Evolutionary conservation across 306 rosid genomes (phyloP), one percentile per base, ranked within the genome.

Genomic region (Purshia tridentata): DNA sequence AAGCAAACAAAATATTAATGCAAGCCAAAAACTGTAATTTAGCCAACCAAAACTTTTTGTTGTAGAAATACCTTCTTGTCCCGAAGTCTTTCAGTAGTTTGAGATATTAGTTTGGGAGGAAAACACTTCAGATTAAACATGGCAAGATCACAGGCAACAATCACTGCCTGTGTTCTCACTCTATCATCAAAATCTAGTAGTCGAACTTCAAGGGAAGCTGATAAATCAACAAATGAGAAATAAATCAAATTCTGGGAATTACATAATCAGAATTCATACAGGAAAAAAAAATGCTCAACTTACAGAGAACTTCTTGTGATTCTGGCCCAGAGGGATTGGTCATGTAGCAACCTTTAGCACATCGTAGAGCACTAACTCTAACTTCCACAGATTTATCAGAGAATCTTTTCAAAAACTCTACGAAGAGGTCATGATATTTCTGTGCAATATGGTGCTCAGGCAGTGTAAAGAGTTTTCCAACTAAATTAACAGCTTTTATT

Each of bases 331-430:
- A 73, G 12, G 92, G 89, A 81, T 81, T 88, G 18, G 83, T 84
- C 71, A 57, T 37, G 80, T 86, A 91, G 73, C 90, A 77, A 74
- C 81, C 76, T 83, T 83, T 88, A 59, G 92, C 92, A 67, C 97
- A 91, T 64, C 86, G 91, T 66, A 94, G 83, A 72, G 98, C 96
- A 72, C 84, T 79, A 69, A 86, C 78, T 85, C 97, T 86, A 70
- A 94, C 97, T 75, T 94, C 98, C 73, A 75, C 89, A 84, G 97
- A 89, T 74, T 81, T 91, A 81, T 94, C 98, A 57, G 87, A 88
- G 79, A 94, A 94, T 78, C 97, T 91, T 79, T 84, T 87, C 85
- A 89, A 72, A 77, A 94, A 94, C 85, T 89, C 96, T 60, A 54
- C 59, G 74, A 91, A 94, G 81, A 94, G 92, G 52, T 82, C 88